phyloP scores from a whole-genome alignment of 1,284 basidiomycete genomes.

The Ceratobasidium sp. region DNA sequence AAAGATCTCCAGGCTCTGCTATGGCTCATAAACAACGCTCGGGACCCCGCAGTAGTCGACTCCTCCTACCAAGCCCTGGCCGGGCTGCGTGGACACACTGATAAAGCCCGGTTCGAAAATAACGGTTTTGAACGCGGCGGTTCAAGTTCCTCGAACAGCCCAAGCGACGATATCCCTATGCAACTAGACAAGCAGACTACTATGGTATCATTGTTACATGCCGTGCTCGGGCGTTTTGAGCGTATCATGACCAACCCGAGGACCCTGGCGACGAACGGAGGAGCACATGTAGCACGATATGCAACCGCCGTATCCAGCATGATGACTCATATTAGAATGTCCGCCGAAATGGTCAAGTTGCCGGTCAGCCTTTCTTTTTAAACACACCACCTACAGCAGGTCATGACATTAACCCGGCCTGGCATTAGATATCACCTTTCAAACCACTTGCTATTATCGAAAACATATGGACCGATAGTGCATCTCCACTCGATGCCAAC shows the following conservation, averaged over 20 bases:
- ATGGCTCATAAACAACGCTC: conserved; percentile 8
- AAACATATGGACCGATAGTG: conserved; percentile 2
- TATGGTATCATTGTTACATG: background rate
- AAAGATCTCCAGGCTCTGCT: background rate
- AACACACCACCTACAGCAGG: too few relatives aligned
- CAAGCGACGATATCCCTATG: background rate
- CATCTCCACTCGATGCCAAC: background rate
- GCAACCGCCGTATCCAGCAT: background rate
- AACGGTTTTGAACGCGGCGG: background rate
- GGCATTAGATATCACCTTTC: background rate
- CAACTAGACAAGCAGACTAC: background rate
- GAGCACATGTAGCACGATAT: background rate
- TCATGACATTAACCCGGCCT: background rate
- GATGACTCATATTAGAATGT: background rate
- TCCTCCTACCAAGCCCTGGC: conserved; percentile 15
- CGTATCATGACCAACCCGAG: background rate
- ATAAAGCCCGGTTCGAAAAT: background rate
- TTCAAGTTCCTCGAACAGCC: background rate
- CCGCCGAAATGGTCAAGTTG: background rate
- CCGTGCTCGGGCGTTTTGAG: background rate
- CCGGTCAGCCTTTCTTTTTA: too few relatives aligned
- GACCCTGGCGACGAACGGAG: background rate
- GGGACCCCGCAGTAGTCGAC: conserved; percentile 1
- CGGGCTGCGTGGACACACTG: background rate
- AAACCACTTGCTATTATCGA: background rate